These are phyloP conservation scores for Westerdykella ornata DNA, from an alignment of 2,329 filamentous ascomycete genomes.

Conservation along the genomic window DNA sequence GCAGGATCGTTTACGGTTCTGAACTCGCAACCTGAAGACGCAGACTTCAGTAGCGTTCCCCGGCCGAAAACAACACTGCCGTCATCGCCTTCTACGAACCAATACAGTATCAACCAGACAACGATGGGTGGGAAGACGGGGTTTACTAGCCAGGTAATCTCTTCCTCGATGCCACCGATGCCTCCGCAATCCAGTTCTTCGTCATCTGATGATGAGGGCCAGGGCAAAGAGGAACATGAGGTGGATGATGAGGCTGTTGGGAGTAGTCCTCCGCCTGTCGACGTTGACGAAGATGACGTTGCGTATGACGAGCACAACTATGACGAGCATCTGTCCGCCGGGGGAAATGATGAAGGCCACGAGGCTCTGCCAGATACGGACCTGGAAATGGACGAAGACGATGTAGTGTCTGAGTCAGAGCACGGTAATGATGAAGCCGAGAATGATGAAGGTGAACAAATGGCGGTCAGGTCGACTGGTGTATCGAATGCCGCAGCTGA, in stretches of 20 bases:
- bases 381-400: constrained; percentile 15
- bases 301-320: constrained; percentile 15
- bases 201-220: neutral
- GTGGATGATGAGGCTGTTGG: constrained; percentile 27
- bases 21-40: constrained; percentile 41
- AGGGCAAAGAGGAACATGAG: constrained; percentile 6
- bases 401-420: constrained; percentile 18
- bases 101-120: constrained; percentile 35
- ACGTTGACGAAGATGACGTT: constrained; percentile 12
- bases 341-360: constrained; percentile 22
- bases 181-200: constrained; percentile 21
- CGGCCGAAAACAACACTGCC: constrained; percentile 24
- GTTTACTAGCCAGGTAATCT: constrained; percentile 26
- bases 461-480: neutral
- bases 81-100: constrained; percentile 33
- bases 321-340: constrained; percentile 14
- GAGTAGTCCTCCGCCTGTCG: constrained; percentile 32
- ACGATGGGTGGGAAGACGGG: constrained; percentile 25
- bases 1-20: constrained; percentile 39
- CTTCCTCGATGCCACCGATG: constrained; percentile 27
- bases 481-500: neutral
- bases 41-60: constrained; percentile 16
- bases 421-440: constrained; percentile 4
- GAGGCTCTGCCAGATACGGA: constrained; percentile 11
- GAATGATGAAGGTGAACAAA: constrained; percentile 5